Evolutionary conservation across 257 asterid species (phyloP), one percentile per base, ranked within the genome.

Genomic region (Oldenlandia corymbosa): DNA sequence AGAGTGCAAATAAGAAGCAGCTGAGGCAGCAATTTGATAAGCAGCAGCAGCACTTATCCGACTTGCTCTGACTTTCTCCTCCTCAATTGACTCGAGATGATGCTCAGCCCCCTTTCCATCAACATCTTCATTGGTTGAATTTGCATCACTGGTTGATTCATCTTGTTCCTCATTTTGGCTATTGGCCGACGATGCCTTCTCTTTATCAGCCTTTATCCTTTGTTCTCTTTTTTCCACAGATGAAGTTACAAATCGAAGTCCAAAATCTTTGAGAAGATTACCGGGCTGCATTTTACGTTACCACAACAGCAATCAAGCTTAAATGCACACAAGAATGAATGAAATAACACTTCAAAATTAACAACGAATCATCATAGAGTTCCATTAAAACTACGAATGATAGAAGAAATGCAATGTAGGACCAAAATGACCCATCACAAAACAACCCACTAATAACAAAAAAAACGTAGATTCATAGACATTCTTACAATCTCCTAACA

Each of bases 1-100:
- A 31, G 94, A 85, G 68, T 93, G 94, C 78, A 93, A 76, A 73
- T 84, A 93, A 16, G 97, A 84, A 63, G 99, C 99, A 34, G 97
- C 96, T 5, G 99, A 84, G 57, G 99, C 97, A 69, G 93, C 96
- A 64, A 92, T 83, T 28, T 86, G 84, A 70, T 90, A 93, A 46
- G 96, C 94, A 65, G 88, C 76, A 31, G 86, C 81, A 26, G 88
- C 80, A 71, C 83, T 81, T 28, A 78, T 73, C 36, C 60, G 62
- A 10, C 69, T 74, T 53, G 76, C 88, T 14, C 71, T 66, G 37
- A 66, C 49, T 56, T 72, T 75, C 54, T 58, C 46, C 37, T 58
- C 74, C 16, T 31, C 63, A 58, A 46, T 49, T 23, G 68, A 79
- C 27, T 48, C 54, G n/a, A n/a, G n/a, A n/a, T n/a, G n/a, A 36